phyloP scores from a whole-genome alignment of 768 basidiomycete genomes.

The Hydnum rufescens region DNA sequence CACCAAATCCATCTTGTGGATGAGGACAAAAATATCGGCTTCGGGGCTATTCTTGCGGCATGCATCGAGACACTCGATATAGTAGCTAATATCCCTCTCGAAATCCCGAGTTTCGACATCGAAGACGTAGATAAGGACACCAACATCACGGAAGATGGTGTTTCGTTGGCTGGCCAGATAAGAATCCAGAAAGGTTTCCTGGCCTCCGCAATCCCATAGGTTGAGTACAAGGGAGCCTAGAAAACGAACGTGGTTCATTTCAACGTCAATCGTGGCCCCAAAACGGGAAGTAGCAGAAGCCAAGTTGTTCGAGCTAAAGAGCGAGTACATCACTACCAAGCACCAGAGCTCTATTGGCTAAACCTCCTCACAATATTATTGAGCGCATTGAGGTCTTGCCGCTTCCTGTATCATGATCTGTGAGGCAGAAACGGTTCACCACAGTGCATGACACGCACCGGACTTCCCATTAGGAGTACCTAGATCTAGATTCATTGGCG shows the following conservation, averaged over 20 bases:
- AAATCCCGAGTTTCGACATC: constrained; percentile 80
- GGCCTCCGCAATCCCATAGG: constrained; percentile 97
- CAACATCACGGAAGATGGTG: constrained; percentile 94
- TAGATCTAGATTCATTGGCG: constrained; percentile 17
- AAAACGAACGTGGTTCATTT: constrained; percentile 93
- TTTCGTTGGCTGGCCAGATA: constrained; percentile 81
- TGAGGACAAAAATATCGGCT: constrained; percentile 69
- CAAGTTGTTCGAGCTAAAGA: constrained; percentile 70
- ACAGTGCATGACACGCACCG: constrained; percentile 24
- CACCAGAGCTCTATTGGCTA: constrained; percentile 3
- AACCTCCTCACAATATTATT: constrained; percentile 73
- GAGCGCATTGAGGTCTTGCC: constrained; percentile 89
- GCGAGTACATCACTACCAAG: background rate
- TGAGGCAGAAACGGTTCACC: background rate
- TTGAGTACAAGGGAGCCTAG: constrained; percentile 91
- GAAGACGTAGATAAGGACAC: constrained; percentile 96
- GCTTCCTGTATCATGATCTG: constrained; percentile 17
- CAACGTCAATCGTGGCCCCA: constrained; percentile 94
- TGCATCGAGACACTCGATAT: constrained; percentile 74
- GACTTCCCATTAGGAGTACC: constrained; percentile 97
- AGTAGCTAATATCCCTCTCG: constrained; percentile 67
- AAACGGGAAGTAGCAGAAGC: constrained; percentile 79
- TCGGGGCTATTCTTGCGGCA: constrained; percentile 59
- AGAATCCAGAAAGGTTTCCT: constrained; percentile 94
- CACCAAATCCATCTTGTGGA: constrained; percentile 97